phyloP scores from a whole-genome alignment of 352 stramenopile species.

The Plasmopara muralis region DNA sequence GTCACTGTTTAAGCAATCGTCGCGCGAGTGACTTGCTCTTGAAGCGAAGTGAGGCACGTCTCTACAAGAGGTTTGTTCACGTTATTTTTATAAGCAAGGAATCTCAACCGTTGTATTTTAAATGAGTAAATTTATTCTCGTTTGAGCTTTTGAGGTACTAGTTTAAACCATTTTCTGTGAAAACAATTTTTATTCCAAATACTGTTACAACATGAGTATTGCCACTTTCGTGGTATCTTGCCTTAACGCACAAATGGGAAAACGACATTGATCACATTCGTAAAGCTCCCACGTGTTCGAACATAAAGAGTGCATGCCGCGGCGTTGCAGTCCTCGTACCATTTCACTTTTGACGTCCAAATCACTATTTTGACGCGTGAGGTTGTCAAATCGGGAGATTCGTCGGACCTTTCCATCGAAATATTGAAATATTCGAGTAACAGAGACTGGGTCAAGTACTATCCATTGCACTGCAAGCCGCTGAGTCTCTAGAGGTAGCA shows the following conservation, averaged over 20 bases:
- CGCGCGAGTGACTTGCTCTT: slow-evolving; percentile 6
- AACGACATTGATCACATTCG: slow-evolving; percentile 36
- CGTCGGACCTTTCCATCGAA: neutral
- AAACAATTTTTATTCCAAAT: neutral
- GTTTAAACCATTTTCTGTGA: too few relatives aligned
- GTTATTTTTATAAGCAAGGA: neutral
- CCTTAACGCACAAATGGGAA: slow-evolving; percentile 29
- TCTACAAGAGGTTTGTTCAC: neutral
- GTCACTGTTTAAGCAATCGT: slow-evolving; percentile 37
- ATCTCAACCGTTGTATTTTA: slow-evolving; percentile 34
- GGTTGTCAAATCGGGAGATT: slow-evolving; percentile 10
- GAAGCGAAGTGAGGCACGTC: slow-evolving; percentile 4
- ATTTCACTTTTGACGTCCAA: slow-evolving; percentile 4
- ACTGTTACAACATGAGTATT: slow-evolving; percentile 17
- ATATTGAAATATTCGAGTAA: slow-evolving; percentile 11
- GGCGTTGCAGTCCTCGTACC: slow-evolving; percentile 12
- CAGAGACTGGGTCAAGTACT: slow-evolving; percentile 18
- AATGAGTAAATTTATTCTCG: slow-evolving; percentile 4
- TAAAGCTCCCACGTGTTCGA: slow-evolving; percentile 27
- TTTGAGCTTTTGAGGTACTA: too few relatives aligned
- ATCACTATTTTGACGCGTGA: slow-evolving; percentile 8
- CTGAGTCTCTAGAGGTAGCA: slow-evolving; percentile 30
- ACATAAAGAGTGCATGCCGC: slow-evolving; percentile 4
- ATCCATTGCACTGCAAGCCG: slow-evolving; percentile 29
- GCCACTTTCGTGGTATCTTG: slow-evolving; percentile 16